Base-by-base conservation (phyloP, 345 rosid genomes). In the Viola odorata region DNA sequence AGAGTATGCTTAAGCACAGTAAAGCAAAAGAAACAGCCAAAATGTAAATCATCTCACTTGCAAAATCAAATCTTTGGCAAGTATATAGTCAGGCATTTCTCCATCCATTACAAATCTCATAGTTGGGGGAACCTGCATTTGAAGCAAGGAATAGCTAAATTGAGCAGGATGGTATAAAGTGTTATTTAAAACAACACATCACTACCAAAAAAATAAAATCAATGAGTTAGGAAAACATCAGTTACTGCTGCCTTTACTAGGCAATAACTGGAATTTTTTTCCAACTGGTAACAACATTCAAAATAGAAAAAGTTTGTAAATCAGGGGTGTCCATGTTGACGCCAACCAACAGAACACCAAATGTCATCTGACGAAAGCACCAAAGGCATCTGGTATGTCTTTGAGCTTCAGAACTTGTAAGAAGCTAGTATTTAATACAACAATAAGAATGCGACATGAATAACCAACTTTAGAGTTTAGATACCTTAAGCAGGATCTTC, bases 21-120 rank as follows among this genome's bases (percentile, higher is more conserved):
- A 48, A 53, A 23, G 32, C 15, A 66, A 53, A 37, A 53, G 55
- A 58, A 12, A 15, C 23, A 69, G 61, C 45, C 50, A 6, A 56
- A 23, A n/a, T n/a, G n/a, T n/a, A 16, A 32, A 64, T 72, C 87
- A 64, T 72, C 87, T 83, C 76, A 90, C 99, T 70, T 94, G 99
- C 77, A 94, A 76, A 75, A 94, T 94, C 81, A 94, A 82, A 85
- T 90, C 99, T 83, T 94, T 94, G 1, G 96, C 97, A 58, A 88
- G 88, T 60, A 94, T 74, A 78, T 83, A 90, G 62, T 73, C 75
- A 57, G 99, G 91, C 97, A 94, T 86, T 83, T 94, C 97, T 70
- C 97, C 99, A 75, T 94, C 99, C 90, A 94, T 63, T 40, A 90
- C 82, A 81, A 94, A 90, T 77, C 96, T 88, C 74, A 94, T 61